phyloP scores from a whole-genome alignment of 495 filamentous ascomycete species.

The Penicillium nucicola region DNA sequence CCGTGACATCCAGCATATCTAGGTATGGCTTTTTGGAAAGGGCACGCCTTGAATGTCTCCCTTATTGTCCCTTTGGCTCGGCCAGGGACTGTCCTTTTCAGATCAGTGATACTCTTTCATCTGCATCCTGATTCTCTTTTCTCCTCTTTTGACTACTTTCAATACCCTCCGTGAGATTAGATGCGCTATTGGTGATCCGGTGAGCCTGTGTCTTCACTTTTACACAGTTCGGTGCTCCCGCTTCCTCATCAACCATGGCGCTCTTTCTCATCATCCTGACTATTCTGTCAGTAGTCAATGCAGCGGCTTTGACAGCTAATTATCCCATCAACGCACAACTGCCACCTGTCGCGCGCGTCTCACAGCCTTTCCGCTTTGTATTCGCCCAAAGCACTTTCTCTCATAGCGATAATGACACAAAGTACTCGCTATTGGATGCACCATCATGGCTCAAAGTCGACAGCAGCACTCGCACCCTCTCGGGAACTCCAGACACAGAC shows the following conservation, averaged over 20 bases:
- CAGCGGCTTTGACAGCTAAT: conserved; percentile 45
- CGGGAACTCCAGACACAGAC: conserved; percentile 56
- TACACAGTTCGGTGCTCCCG: conserved; percentile 11
- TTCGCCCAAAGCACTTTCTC: conserved; percentile 69
- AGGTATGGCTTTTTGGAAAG: conserved; percentile 44
- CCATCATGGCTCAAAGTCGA: conserved; percentile 71
- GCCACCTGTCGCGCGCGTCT: conserved; percentile 68
- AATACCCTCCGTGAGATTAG: conserved; percentile 7
- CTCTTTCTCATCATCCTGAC: conserved; percentile 27
- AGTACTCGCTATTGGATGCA: conserved; percentile 59
- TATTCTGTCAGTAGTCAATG: conserved; percentile 34
- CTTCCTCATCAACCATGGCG: conserved; percentile 27
- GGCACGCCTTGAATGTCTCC: conserved; percentile 35
- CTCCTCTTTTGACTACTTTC: conserved; percentile 9
- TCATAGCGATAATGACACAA: conserved; percentile 46
- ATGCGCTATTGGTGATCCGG: conserved; percentile 7
- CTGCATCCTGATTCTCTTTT: conserved; percentile 15
- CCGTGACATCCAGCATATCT: conserved; percentile 45
- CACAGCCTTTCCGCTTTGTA: conserved; percentile 60
- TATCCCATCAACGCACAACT: conserved; percentile 77
- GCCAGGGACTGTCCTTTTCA: conserved; percentile 24
- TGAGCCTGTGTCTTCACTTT: conserved; percentile 14
- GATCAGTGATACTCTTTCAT: conserved; percentile 20
- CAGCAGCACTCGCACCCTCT: conserved; percentile 56
- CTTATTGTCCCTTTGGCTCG: conserved; percentile 34